phyloP scores from a whole-genome alignment of 2,329 filamentous ascomycete species.

The Arthrobotrys pseudoclavata region DNA sequence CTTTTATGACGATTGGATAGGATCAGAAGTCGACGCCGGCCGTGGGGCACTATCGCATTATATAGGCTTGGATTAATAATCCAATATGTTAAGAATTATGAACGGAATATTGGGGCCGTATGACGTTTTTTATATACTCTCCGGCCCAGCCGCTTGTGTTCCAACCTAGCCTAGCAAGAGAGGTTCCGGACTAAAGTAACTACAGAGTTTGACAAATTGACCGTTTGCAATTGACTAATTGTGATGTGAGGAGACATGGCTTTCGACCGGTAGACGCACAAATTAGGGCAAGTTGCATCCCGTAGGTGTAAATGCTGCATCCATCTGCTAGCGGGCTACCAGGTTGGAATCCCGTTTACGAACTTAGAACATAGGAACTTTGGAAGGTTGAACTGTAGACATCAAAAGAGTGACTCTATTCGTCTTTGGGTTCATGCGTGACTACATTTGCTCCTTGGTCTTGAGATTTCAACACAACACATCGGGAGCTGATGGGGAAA shows the following conservation, averaged over 20 bases:
- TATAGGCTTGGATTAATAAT: slow-evolving; percentile 26
- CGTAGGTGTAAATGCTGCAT: no score
- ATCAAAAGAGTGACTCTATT: no score
- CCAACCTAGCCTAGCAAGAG: slow-evolving; percentile 1
- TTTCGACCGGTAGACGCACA: slow-evolving; percentile 42
- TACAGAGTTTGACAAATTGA: slow-evolving; percentile 34
- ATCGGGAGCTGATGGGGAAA: neutral
- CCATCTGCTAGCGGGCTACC: no score
- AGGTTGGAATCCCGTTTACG: no score
- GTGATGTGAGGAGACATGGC: neutral
- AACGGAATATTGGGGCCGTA: slow-evolving; percentile 16
- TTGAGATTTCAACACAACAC: neutral
- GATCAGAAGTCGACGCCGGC: neutral
- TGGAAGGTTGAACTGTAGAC: no score
- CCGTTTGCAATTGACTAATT: slow-evolving; percentile 38
- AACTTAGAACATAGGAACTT: no score
- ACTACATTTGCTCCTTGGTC: neutral
- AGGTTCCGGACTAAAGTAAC: slow-evolving; percentile 17
- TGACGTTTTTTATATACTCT: slow-evolving; percentile 32
- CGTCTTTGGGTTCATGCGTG: neutral
- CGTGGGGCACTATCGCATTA: neutral
- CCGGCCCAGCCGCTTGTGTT: neutral
- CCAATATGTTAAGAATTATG: neutral
- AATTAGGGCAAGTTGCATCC: no score
- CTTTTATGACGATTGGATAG: neutral